phyloP scores from a whole-genome alignment of 2,329 filamentous ascomycete genomes.

The Colletotrichum sp. region DNA sequence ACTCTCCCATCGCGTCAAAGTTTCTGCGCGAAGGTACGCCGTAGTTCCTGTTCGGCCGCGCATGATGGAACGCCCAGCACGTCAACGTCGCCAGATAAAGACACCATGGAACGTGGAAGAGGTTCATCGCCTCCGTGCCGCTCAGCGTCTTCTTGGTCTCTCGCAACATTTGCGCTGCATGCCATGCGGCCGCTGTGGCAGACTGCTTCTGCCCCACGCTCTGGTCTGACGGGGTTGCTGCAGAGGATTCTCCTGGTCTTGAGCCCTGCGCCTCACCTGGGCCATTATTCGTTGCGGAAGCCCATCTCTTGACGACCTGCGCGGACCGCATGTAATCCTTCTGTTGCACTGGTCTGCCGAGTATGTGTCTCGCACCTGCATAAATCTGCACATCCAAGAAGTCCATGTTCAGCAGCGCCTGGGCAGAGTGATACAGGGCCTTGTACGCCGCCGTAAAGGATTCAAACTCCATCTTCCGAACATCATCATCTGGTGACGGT shows the following conservation, averaged over 20 bases:
- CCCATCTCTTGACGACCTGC: constrained; percentile 58
- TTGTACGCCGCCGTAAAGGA: constrained; percentile 54
- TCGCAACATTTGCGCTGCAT: constrained; percentile 57
- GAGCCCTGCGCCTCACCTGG: neutral
- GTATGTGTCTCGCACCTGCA: constrained; percentile 63
- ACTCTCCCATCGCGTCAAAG: neutral
- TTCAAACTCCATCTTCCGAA: constrained; percentile 41
- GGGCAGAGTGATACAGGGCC: constrained; percentile 64
- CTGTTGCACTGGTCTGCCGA: constrained; percentile 57
- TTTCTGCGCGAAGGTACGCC: neutral
- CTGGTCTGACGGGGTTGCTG: neutral
- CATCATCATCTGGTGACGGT: neutral
- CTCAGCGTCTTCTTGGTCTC: constrained; percentile 54
- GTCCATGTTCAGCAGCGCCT: constrained; percentile 61
- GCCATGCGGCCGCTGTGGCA: constrained; percentile 53
- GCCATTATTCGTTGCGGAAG: constrained; percentile 22
- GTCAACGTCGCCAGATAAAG: constrained; percentile 64
- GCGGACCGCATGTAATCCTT: constrained; percentile 55
- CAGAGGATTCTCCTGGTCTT: neutral
- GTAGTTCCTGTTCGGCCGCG: constrained; percentile 22
- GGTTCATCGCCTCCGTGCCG: constrained; percentile 55
- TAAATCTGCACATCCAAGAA: constrained; percentile 68
- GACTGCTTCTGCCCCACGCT: neutral
- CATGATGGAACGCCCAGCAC: constrained; percentile 63
- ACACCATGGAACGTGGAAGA: constrained; percentile 68